These are phyloP conservation scores for Aspergillus sp. DNA, from an alignment of 2,329 filamentous ascomycete species.

Conservation along the genomic window DNA sequence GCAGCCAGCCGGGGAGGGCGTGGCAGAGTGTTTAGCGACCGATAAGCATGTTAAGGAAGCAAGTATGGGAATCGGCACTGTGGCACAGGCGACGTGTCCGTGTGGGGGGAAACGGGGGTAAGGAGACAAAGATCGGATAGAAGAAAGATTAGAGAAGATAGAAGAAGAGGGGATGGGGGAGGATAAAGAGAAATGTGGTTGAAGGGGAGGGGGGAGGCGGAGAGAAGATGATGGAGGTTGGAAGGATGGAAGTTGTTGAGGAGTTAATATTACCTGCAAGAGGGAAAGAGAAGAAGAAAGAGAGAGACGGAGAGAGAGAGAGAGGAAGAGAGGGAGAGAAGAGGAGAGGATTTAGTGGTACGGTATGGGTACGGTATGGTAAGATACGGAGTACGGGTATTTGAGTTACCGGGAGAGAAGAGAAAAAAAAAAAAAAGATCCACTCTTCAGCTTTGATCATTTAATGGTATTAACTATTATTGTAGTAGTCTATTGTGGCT, in stretches of 20 bases:
- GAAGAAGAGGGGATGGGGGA: constrained; percentile 1
- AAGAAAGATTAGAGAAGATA: constrained; percentile 8
- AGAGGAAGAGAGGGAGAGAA: neutral
- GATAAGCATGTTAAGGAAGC: constrained; percentile 20
- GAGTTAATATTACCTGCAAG: neutral
- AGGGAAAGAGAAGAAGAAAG: neutral
- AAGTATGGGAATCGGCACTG: constrained; percentile 1
- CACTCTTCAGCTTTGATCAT: too few species aligned
- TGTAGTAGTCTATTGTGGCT: too few species aligned
- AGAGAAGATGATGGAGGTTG: constrained; percentile 5
- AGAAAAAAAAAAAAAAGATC: too few species aligned
- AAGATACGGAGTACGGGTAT: too few species aligned
- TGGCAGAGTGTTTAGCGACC: constrained; percentile 18
- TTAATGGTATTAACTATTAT: too few species aligned
- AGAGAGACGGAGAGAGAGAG: constrained; percentile 1
- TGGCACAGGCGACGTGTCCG: constrained; percentile 3
- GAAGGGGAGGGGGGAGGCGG: constrained; percentile 2
- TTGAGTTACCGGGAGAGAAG: too few species aligned
- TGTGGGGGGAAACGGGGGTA: constrained; percentile 9
- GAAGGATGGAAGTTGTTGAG: constrained; percentile 3
- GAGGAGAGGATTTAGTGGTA: neutral
- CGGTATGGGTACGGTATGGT: too few species aligned
- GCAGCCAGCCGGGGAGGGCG: constrained; percentile 18
- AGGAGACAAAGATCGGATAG: constrained; percentile 4
- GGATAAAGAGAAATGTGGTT: constrained; percentile 1